Evolutionary conservation across 140 eudicot species (phyloP).

Genomic region (Ambrosia hybrid): DNA sequence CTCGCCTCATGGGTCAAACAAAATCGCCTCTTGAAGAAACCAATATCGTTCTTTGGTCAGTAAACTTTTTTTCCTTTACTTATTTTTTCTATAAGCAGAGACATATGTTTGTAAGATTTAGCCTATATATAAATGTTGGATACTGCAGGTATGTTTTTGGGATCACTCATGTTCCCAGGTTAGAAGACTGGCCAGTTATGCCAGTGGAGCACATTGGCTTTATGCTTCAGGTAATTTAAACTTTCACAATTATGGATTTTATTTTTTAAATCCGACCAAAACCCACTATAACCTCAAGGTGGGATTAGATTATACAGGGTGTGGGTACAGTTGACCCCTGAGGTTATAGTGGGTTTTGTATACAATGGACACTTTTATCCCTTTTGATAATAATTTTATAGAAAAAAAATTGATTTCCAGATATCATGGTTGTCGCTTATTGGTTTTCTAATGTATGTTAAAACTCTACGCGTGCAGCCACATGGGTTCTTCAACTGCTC

Average conservation of each 20-base stretch:
- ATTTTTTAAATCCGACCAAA: no score
- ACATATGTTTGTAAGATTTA: not conserved
- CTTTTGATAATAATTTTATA: not conserved
- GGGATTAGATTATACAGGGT: no score
- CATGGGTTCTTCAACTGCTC: slow-evolving; percentile 92
- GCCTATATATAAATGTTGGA: slow-evolving; percentile 1
- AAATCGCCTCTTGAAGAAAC: slow-evolving; percentile 16
- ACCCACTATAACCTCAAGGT: no score
- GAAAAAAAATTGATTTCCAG: not conserved
- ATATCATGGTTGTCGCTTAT: not conserved
- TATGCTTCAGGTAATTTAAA: slow-evolving; percentile 75
- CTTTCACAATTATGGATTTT: not conserved
- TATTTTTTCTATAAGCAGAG: not conserved
- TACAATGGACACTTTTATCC: no score
- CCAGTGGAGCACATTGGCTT: slow-evolving; percentile 91
- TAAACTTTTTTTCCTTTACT: not conserved
- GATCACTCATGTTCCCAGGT: slow-evolving; percentile 79
- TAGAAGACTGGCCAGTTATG: slow-evolving; percentile 75
- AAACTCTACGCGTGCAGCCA: slow-evolving; percentile 52
- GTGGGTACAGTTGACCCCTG: no score
- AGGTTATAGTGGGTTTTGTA: no score
- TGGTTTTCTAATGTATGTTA: slow-evolving; percentile 2
- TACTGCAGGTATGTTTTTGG: slow-evolving; percentile 81
- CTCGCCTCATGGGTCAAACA: slow-evolving; percentile 17
- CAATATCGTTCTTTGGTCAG: slow-evolving; percentile 49